Evolutionary conservation across 2,329 filamentous ascomycete species (phyloP).

Genomic region (Pseudogymnoascus sp.): DNA sequence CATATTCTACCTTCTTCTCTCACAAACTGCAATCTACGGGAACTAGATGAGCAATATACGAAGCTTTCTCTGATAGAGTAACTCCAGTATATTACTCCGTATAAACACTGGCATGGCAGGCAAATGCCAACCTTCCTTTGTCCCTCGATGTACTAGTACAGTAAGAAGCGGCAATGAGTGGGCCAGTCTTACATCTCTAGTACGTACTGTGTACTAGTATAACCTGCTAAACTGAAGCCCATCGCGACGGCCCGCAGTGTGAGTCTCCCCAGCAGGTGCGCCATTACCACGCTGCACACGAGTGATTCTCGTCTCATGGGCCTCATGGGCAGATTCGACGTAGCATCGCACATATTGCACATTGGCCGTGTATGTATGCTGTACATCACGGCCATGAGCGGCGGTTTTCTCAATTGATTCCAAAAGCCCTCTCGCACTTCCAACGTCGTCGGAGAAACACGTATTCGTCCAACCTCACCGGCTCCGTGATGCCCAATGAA

Average conservation of each 20-base stretch:
- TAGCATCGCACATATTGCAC: neutral
- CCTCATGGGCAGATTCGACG: neutral
- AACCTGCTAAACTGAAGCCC: neutral
- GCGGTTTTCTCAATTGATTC: neutral
- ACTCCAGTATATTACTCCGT: neutral
- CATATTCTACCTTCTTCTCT: neutral
- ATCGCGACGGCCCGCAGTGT: slow-evolving; percentile 2
- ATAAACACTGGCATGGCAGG: neutral
- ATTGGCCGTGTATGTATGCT: neutral
- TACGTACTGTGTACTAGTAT: slow-evolving; percentile 3
- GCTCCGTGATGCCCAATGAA: neutral
- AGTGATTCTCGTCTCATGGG: neutral
- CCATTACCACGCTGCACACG: neutral
- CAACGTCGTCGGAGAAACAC: neutral
- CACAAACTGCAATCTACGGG: neutral
- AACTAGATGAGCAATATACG: neutral
- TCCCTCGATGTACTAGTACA: neutral
- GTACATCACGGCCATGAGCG: neutral
- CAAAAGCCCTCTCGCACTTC: neutral
- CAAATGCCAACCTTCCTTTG: neutral
- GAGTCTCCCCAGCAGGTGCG: neutral
- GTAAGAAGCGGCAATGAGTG: neutral
- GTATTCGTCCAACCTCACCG: neutral
- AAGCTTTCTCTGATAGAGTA: neutral
- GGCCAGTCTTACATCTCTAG: neutral